A percentile compares a stretch with the other conserved stretches of the same genome.
These are phyloP conservation scores for Capniomyces stellatus DNA, from an alignment of 371 early-diverging fungal genomes.

Conservation along the genomic window DNA sequence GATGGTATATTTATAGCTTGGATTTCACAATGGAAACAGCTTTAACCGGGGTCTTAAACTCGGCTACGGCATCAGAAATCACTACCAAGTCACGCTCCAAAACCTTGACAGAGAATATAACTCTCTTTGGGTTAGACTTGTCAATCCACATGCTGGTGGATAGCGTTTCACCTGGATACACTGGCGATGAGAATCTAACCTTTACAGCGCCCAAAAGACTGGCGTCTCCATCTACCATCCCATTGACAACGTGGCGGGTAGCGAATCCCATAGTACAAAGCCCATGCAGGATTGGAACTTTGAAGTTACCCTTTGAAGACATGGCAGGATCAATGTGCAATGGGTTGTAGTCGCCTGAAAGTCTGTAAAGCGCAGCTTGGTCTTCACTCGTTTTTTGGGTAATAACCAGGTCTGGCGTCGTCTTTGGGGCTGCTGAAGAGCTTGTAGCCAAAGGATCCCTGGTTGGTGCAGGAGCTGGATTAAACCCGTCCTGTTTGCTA, in stretches of 20 bases:
- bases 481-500: constrained; percentile 54
- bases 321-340: constrained; percentile 89
- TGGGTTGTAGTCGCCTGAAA: constrained; percentile 77
- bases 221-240: constrained; percentile 52
- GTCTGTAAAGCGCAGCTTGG: constrained; percentile 87
- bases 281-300: constrained; percentile 89
- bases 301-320: constrained; percentile 83
- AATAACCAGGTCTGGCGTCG: constrained; percentile 65
- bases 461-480: constrained; percentile 14
- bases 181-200: constrained; percentile 76
- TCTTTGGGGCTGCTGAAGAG: constrained; percentile 48
- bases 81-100: constrained; percentile 67
- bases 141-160: constrained; percentile 93
- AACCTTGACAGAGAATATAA: constrained; percentile 79
- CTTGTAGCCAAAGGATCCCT: constrained; percentile 63
- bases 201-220: constrained; percentile 62
- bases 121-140: constrained; percentile 35
- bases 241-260: constrained; percentile 63
- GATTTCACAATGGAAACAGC: not conserved
- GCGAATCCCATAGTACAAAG: constrained; percentile 82
- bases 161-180: constrained; percentile 91
- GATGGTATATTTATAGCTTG: constrained; percentile 11
- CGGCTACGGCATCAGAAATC: constrained; percentile 42
- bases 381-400: constrained; percentile 69
- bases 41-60: constrained; percentile 23